Evolutionary conservation across 164 flowering plant genomes (phyloP), one percentile per base, ranked within the genome.

Genomic region (Berberis thunbergii): DNA sequence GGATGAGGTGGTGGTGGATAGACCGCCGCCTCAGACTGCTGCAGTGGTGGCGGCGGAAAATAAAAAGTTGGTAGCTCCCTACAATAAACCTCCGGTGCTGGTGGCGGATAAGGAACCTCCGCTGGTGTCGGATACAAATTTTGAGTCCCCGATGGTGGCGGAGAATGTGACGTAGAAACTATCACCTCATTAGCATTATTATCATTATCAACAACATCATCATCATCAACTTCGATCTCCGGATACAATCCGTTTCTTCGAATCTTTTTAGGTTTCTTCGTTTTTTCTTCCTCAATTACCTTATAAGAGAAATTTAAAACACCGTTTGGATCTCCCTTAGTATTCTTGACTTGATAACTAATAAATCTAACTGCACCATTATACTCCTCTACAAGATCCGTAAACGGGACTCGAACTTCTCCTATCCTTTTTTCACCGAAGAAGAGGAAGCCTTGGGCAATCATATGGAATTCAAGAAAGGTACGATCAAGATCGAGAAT

Each of bases 301-400:
- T 77, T 77, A 57, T 68, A 83, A 11, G 87, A 80, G 72, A 85
- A 80, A 66, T 66, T 64, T 58, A 83, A 62, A 12, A 82, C 69
- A 4, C 90, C 90, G 65, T 81, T 83, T 4, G 79, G 74, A 63
- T 77, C 80, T 26, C 84, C 79, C 12, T 81, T 81, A 2, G 72
- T 1, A 5, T 41, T 49, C 2, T 76, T 70, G 7, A 85, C 78
- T 82, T 83, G 76, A 54, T 85, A 85, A 43, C 74, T 73, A 54
- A 79, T 77, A 60, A 69, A 78, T 64, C 82, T 63, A 41, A 68
- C 70, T 11, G 56, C 65, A 10, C 81, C 83, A 2, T 40, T 54
- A 7, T 44, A 60, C 10, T 72, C 80, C 1, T 69, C 69, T 6
- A 76, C 41, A 53, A 86, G 63, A 57, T 74, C 80, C 57, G 52